These are phyloP conservation scores for Plasmodium ovale DNA, from an alignment of 169 alveolate genomes.

Conservation along the genomic window DNA sequence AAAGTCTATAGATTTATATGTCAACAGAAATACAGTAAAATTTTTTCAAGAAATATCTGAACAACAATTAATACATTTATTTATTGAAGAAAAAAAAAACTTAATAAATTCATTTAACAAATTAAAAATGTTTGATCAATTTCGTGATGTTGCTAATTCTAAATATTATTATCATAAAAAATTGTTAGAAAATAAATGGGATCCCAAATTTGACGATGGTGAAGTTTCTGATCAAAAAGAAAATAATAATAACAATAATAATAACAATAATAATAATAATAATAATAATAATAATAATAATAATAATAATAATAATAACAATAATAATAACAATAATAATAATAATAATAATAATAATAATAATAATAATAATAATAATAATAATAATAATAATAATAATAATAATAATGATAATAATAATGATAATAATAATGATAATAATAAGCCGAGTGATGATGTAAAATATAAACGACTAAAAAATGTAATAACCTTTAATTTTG, in stretches of 20 bases:
- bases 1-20: conserved; percentile 17
- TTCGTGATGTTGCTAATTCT: conserved; percentile 75
- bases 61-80: conserved; percentile 7
- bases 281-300: conserved; percentile 2
- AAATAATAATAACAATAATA: neutral
- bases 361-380: neutral
- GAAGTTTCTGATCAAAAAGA: conserved; percentile 9
- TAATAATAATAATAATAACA: conserved; percentile 6
- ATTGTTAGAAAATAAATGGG: conserved; percentile 25
- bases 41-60: conserved; percentile 55
- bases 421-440: neutral
- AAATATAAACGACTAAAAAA: conserved; percentile 35
- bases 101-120: conserved; percentile 61
- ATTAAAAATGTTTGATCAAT: conserved; percentile 31
- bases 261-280: neutral
- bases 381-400: neutral
- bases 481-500: conserved; percentile 29
- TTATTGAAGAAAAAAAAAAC: conserved; percentile 33
- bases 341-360: neutral
- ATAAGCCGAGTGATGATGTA: too few relatives aligned
- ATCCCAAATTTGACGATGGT: conserved; percentile 18
- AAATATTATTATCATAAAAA: conserved; percentile 63
- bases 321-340: conserved; percentile 5
- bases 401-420: conserved; percentile 11
- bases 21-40: conserved; percentile 28